Base-by-base conservation (phyloP, 257 asterid species). In the Paraleonurus japonicus region DNA sequence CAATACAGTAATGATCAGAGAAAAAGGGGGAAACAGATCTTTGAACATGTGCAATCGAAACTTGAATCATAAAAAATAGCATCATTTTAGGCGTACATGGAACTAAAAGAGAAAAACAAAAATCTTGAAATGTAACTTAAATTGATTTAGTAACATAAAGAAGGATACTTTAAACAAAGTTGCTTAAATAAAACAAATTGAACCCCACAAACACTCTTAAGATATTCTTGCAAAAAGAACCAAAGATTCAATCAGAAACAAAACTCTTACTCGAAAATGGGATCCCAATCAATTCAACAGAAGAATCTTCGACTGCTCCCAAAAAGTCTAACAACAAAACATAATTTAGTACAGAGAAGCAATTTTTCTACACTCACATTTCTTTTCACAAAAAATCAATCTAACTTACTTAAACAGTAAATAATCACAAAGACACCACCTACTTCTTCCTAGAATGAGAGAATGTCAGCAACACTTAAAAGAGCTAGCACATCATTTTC, bases 401-500 rank as follows among this genome's bases (percentile, higher is more conserved):
- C 15, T 35, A 60, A 37, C 62, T 58, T 57, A 64, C 48, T 63
- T 4, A 33, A 48, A 59, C 48, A 66, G 70, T 48, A 22, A 19
- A 67, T 30, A 59, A n/a, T 27, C 69, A 69, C 23, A 61, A 63
- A 80, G 64, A 73, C 26, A 55, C 67, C 77, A 76, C 80, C 76
- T 64, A 67, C 41, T 32, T 70, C 65, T 71, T n/a, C 79, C 70
- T 60, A 79, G 82, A 76, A 64, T 55, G 68, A 71, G 33, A 35
- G 70, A 79, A 75, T 67, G 79, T 68, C 67, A 80, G 78, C 22
- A 59, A 68, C 61, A 72, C 71, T 71, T 74, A 54, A 61, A 83
- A 45, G 73, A 81, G 95, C 85, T 88, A 73, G 75, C 51, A 75
- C 84, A 77, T 83, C 92, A 71, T 73, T 79, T 81, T 86, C 86